Base-by-base conservation (phyloP, 768 basidiomycete species). In the Cyclocybe aegerita region DNA sequence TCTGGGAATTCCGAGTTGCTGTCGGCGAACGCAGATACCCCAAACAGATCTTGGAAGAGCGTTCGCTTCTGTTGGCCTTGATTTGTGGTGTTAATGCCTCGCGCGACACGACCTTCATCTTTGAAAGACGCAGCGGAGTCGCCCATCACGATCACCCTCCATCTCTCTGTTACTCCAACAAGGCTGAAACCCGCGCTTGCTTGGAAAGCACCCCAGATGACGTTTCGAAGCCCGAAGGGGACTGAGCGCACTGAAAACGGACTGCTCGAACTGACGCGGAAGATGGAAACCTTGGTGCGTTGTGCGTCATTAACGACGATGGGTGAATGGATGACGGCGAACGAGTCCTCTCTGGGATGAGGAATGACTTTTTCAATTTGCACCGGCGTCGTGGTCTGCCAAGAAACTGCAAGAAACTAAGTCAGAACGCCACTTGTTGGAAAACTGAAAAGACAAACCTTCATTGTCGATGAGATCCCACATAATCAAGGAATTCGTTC, bases 41-140 rank as follows among this genome's bases (percentile, higher is more conserved):
- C 94, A 62, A 96, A 97, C 61, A 95, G 90, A 61, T 95, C 93
- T 65, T 92, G 88, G 70, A 95, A 92, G 6, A 97, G 72, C 7
- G 90, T 88, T 50, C 76, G 72, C 54, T 56, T 74, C 57, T 55
- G 60, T 48, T 61, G 62, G 23, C 23, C 23, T 34, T 59, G 56
- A 8, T 52, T 46, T 9, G 48, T 51, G 14, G 52, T 35, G 43
- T 53, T 60, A 42, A 65, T 50, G 8, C 48, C 52, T 43, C 45
- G 60, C 1, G 61, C 53, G n/a, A 53, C 39, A 29, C 47, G 39
- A 8, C 48, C 49, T 12, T 56, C 76, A 36, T 78, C 76, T 9
- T 75, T 75, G 42, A 73, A 68, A 16, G 64, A 60, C 15, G 77
- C 67, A 12, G 75, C 68, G 50, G 60, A 58, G 54, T 92, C 85